Percentiles rank a stretch among this genome's conserved stretches.
These are phyloP conservation scores for Saccharomyces pastorianus DNA, from an alignment of 1,139 yeast species.

Conservation along the genomic window DNA sequence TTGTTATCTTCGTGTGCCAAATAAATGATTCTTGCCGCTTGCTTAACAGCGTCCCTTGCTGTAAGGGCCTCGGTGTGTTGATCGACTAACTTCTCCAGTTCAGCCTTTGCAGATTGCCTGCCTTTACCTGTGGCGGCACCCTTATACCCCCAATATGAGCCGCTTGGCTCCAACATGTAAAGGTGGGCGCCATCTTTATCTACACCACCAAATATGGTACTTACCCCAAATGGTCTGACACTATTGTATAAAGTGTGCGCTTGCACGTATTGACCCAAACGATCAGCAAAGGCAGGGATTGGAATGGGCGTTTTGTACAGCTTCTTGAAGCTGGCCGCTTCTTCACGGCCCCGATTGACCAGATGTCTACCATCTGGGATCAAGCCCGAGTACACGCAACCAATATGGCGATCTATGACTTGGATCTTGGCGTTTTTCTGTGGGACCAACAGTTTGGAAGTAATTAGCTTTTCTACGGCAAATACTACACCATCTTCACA, in stretches of 20 bases:
- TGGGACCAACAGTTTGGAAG: slow-evolving; percentile 82
- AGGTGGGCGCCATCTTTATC: slow-evolving; percentile 85
- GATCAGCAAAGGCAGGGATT: slow-evolving; percentile 74
- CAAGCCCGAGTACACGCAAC: slow-evolving; percentile 89
- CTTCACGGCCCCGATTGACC: slow-evolving; percentile 88
- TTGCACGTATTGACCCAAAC: slow-evolving; percentile 88
- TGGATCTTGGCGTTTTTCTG: slow-evolving; percentile 85
- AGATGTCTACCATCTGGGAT: slow-evolving; percentile 95
- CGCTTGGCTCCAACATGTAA: slow-evolving; percentile 96
- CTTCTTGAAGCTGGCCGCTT: slow-evolving; percentile 72
- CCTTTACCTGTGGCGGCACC: slow-evolving; percentile 99
- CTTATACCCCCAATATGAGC: slow-evolving; percentile 91
- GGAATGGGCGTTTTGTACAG: slow-evolving; percentile 71
- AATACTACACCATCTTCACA: slow-evolving; percentile 88
- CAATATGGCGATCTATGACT: slow-evolving; percentile 87
- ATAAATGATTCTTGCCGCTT: slow-evolving; percentile 88
- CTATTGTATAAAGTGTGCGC: slow-evolving; percentile 94
- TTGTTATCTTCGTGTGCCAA: slow-evolving; percentile 95
- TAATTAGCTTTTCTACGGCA: slow-evolving; percentile 90
- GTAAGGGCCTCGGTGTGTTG: slow-evolving; percentile 43
- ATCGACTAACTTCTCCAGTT: slow-evolving; percentile 68
- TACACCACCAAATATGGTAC: slow-evolving; percentile 87
- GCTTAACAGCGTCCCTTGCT: slow-evolving; percentile 76
- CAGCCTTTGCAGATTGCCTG: slow-evolving; percentile 91
- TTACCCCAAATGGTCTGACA: slow-evolving; percentile 94